Evolutionary conservation across 2,329 filamentous ascomycete genomes (phyloP).

Genomic region (Colletotrichum sp.): DNA sequence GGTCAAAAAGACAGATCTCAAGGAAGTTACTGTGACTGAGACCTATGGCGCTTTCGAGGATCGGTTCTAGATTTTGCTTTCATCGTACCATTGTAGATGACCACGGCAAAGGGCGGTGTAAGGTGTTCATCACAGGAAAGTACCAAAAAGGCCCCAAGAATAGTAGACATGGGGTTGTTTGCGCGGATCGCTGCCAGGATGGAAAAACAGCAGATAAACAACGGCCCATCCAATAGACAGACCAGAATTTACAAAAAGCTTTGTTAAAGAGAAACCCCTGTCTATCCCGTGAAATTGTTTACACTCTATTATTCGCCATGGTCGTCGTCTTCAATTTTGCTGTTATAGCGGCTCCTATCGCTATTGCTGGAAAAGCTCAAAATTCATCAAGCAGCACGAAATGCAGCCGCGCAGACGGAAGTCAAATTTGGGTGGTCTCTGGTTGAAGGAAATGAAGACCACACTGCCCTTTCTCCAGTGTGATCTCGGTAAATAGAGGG

Average conservation of each 20-base stretch:
- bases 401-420: neutral
- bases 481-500: neutral
- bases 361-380: neutral
- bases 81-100: neutral
- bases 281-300: neutral
- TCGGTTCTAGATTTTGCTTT: neutral
- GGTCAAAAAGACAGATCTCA: neutral
- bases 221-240: neutral
- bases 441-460: neutral
- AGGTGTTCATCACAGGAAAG: neutral
- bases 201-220: neutral
- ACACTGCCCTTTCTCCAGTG: neutral
- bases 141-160: neutral
- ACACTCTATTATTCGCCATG: neutral
- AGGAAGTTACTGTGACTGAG: neutral
- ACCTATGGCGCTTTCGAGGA: neutral
- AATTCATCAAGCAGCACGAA: neutral
- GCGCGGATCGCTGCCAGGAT: conserved; percentile 1
- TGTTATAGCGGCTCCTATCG: neutral
- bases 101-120: conserved; percentile 1
- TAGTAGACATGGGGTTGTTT: neutral
- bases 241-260: neutral
- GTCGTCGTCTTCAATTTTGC: neutral
- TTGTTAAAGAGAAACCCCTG: neutral
- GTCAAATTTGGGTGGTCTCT: neutral